phyloP scores from a whole-genome alignment of 1,284 basidiomycete species.

The Phlebopus sp. region DNA sequence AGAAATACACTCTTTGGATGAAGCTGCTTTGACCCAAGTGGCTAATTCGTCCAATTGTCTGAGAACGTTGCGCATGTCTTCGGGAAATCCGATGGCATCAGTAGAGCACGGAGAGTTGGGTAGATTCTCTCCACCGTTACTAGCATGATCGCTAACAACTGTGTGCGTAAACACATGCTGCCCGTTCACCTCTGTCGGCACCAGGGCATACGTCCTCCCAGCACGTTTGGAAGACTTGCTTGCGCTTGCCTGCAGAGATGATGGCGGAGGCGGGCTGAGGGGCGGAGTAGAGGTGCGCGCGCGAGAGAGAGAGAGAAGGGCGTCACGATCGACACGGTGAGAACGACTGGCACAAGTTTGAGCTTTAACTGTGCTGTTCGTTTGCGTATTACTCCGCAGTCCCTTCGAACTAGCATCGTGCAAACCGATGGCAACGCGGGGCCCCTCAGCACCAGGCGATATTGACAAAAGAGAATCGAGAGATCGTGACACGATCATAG shows the following conservation, averaged over 20 bases:
- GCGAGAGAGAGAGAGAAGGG: neutral
- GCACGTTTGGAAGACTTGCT: constrained; percentile 15
- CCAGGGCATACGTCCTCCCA: constrained; percentile 17
- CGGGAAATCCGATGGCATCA: constrained; percentile 13
- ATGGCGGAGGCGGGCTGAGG: constrained; percentile 15
- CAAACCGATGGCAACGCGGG: neutral
- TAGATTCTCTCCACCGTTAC: neutral
- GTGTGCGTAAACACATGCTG: constrained; percentile 16
- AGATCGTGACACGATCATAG: constrained; percentile 7
- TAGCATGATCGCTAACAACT: constrained; percentile 8
- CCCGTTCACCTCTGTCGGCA: constrained; percentile 14
- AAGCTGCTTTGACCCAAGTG: constrained; percentile 25
- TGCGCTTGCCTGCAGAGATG: constrained; percentile 1
- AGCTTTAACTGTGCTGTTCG: neutral
- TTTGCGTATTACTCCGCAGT: neutral
- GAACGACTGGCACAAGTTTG: neutral
- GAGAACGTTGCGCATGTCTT: constrained; percentile 28
- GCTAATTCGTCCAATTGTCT: constrained; percentile 29
- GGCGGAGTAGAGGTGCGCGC: constrained; percentile 16
- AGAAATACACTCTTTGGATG: constrained; percentile 10
- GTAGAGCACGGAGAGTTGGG: neutral
- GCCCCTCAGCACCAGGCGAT: neutral
- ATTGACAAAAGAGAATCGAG: constrained; percentile 1
- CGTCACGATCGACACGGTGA: neutral
- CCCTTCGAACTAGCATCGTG: too few species aligned